These are phyloP conservation scores for Lactarius tabidus DNA, from an alignment of 768 basidiomycete species.

Conservation along the genomic window DNA sequence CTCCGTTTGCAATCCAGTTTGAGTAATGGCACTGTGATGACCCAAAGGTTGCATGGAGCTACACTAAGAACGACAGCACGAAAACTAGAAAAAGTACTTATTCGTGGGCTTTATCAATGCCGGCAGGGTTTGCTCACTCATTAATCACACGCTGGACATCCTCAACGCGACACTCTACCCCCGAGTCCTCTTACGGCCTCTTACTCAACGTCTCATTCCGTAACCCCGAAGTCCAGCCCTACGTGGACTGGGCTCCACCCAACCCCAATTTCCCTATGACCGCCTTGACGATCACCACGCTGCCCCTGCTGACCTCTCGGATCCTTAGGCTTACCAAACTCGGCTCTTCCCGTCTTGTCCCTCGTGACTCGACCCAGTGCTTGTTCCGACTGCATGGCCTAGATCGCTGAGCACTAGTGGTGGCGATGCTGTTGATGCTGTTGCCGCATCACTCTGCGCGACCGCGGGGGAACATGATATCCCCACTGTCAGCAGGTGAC, in stretches of 20 bases:
- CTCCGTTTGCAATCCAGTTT: not conserved
- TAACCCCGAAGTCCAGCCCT: slow-evolving; percentile 18
- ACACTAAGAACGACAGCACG: not conserved
- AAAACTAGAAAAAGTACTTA: not conserved
- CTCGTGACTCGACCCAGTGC: slow-evolving; percentile 16
- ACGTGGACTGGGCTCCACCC: slow-evolving; percentile 13
- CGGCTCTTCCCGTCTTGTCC: slow-evolving; percentile 2
- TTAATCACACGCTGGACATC: slow-evolving; percentile 3
- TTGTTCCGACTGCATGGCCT: slow-evolving; percentile 4
- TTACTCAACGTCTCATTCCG: slow-evolving; percentile 8
- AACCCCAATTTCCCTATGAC: slow-evolving; percentile 10
- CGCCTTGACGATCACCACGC: slow-evolving; percentile 15
- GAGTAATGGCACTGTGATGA: not conserved
- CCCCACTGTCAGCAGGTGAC: not conserved
- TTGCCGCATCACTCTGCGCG: not conserved
- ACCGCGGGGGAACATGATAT: not conserved
- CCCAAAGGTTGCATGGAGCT: not conserved
- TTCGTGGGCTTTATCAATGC: not conserved
- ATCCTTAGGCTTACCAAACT: slow-evolving; percentile 1
- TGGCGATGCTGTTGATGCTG: not conserved
- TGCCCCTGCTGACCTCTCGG: slow-evolving; percentile 14
- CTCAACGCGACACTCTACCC: slow-evolving; percentile 3
- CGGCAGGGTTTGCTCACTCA: slow-evolving; percentile 11
- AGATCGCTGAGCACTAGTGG: not conserved
- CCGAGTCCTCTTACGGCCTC: not conserved